Evolutionary conservation across 2,329 filamentous ascomycete species (phyloP).

Genomic region (Ophiocordyceps camponoti-rufipedis): DNA sequence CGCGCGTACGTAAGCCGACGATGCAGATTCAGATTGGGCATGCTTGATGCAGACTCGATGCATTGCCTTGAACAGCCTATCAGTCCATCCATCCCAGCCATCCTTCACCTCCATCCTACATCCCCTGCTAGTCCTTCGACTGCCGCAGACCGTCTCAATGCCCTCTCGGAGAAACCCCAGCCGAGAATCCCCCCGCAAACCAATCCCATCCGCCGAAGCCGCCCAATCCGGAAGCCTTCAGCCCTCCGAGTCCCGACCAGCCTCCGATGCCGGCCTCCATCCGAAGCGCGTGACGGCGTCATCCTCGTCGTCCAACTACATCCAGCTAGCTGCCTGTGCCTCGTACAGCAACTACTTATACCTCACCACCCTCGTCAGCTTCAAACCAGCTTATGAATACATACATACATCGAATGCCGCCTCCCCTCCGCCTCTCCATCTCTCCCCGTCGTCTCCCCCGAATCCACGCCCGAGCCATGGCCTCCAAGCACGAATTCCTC

Average conservation of each 20-base stretch:
- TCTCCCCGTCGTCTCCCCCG: not conserved
- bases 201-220: not conserved
- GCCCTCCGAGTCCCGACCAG: too few species aligned
- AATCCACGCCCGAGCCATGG: conserved; percentile 10
- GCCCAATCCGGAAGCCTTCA: not conserved
- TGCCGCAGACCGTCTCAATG: too few species aligned
- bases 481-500: conserved; percentile 37
- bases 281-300: not conserved
- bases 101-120: too few species aligned
- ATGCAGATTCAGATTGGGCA: too few species aligned
- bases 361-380: not conserved
- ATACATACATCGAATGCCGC: not conserved
- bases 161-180: too few species aligned
- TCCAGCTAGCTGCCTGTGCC: not conserved
- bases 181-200: not conserved
- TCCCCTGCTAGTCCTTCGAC: too few species aligned
- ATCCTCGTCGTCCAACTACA: not conserved
- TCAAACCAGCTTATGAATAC: too few species aligned
- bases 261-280: not conserved
- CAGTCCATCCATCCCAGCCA: too few species aligned
- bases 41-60: too few species aligned
- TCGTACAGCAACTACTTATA: not conserved
- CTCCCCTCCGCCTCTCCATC: conserved; percentile 1
- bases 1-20: too few species aligned
- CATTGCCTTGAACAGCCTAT: too few species aligned